Base-by-base conservation (phyloP, 1,284 basidiomycete genomes). In the Somion occarium region DNA sequence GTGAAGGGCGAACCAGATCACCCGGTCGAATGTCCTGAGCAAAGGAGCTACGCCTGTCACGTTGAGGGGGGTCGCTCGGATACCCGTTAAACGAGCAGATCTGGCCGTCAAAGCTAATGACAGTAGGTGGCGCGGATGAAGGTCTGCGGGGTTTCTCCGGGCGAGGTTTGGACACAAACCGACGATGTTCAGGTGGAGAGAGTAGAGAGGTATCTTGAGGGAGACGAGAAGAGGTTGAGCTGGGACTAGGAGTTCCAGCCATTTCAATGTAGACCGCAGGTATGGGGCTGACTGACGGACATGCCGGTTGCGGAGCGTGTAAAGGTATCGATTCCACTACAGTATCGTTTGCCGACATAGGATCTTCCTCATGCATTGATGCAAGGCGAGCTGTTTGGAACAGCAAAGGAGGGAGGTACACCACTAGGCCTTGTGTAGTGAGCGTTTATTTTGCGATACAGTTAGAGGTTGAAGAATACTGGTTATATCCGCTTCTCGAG, bases 1-100 rank as follows among this genome's bases (percentile, higher is more conserved):
- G 83, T 45, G 80, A 75, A 30, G 83, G 83, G 13, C 44, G 48
- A 7, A 52, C 68, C 66, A 59, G 64, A 15, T 52, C 52, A 61
- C 42, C 68, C 68, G 38, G 67, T 67, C 22, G 52, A 26, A 56
- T 45, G 59, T 62, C 54, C 19, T 62, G 59, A 51, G 64, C 68
- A 13, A 68, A 63, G 39, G 64, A 64, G 26, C 56, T 55, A 23
- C 54, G 51, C 42, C 54, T 54, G 45, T 61, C 57, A 44, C 68
- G 50, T 53, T 30, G 38, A 48, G 38, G 42, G 5, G 5, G 5
- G 11, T 4, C 5, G 11, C 25, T 24, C 43, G 5, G 18, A 11
- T 12, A 22, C 18, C 22, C 19, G 12, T 5, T 24, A 7, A 15
- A 20, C 5, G 25, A 13, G 48, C 30, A 1, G 11, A 42, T 3